Conservation (phyloP, 2,329 filamentous ascomycete genomes). For the Diaporthe sp. region DNA sequence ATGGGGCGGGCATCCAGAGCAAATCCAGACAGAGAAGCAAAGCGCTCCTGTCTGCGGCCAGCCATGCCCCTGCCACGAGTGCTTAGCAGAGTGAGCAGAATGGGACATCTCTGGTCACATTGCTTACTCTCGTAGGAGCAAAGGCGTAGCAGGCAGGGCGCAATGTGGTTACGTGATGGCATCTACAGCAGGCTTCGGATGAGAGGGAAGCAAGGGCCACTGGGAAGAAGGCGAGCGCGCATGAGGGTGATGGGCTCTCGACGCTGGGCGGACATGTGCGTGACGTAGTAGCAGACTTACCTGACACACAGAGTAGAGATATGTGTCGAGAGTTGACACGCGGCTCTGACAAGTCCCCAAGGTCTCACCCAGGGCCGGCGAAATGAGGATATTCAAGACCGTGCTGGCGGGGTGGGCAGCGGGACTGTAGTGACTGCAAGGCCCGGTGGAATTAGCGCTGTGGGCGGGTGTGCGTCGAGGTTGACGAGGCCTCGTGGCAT, state of each 20-base stretch:
- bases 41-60: neutral
- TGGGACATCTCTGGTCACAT: neutral
- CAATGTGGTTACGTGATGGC: neutral
- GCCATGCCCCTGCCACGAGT: neutral
- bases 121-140: neutral
- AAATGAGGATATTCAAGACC: slow-evolving; percentile 30
- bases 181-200: slow-evolving; percentile 13
- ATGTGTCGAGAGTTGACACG: slow-evolving; percentile 8
- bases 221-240: slow-evolving; percentile 15
- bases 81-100: neutral
- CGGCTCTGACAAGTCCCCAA: slow-evolving; percentile 22
- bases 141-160: slow-evolving; percentile 7
- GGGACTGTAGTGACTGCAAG: slow-evolving; percentile 4
- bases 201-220: neutral
- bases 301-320: slow-evolving; percentile 13
- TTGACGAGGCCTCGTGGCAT: slow-evolving; percentile 16
- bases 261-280: neutral
- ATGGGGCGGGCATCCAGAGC: slow-evolving; percentile 23
- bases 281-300: slow-evolving; percentile 19
- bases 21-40: slow-evolving; percentile 8
- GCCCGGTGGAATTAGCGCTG: slow-evolving; percentile 23
- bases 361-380: slow-evolving; percentile 17
- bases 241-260: neutral
- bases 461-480: neutral
- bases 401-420: slow-evolving; percentile 27